phyloP scores from a whole-genome alignment of 371 early-diverging fungal genomes.

The Dipsacomyces acuminosporus region DNA sequence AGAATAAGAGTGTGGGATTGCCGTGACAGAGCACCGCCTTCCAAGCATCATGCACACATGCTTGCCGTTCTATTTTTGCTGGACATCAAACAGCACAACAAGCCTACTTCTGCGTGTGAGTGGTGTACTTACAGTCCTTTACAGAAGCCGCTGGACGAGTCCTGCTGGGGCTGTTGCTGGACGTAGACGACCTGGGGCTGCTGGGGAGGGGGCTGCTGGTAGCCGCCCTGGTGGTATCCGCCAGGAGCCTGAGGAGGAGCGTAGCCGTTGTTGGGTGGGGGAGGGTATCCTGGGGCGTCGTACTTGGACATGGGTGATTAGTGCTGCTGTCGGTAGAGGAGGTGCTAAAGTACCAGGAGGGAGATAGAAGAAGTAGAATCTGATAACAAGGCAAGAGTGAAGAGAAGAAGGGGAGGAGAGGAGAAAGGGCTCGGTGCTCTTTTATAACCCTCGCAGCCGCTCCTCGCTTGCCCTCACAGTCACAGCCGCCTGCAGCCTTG shows the following conservation, averaged over 20 bases:
- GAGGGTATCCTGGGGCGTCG: constrained; percentile 1
- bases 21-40: too few species aligned
- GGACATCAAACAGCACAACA: neutral
- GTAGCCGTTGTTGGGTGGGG: neutral
- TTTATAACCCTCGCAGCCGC: too few species aligned
- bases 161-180: constrained; percentile 1
- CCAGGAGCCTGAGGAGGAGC: constrained; percentile 1
- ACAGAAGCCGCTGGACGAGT: constrained; percentile 1
- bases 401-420: neutral
- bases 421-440: too few species aligned
- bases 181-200: constrained; percentile 2
- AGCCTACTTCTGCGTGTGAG: neutral
- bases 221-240: neutral
- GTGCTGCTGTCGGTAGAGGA: neutral
- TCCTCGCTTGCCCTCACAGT: too few species aligned
- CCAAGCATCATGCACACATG: too few species aligned
- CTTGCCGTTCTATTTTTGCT: neutral
- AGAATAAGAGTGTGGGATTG: too few species aligned
- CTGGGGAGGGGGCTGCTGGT: neutral
- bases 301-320: neutral
- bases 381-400: neutral
- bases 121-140: constrained; percentile 1
- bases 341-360: neutral
- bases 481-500: too few species aligned
- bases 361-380: neutral